These are phyloP conservation scores for Paramecium bursaria DNA, from an alignment of 73 alveolate species.

Conservation along the genomic window DNA sequence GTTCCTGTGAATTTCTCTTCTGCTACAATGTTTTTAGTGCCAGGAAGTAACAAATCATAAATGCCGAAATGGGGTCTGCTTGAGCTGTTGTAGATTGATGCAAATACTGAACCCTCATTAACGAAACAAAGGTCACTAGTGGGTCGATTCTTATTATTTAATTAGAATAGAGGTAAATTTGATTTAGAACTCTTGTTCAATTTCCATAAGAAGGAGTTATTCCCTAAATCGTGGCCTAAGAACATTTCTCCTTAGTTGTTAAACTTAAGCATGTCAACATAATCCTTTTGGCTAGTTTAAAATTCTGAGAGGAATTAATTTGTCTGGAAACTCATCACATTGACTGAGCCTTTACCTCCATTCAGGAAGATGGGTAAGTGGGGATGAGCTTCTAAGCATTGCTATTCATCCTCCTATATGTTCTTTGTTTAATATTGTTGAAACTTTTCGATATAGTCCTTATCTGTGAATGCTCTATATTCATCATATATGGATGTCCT, in stretches of 20 bases:
- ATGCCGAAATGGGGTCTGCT: constrained; percentile 40
- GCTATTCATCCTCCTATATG: constrained; percentile 23
- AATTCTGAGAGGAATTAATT: constrained; percentile 8
- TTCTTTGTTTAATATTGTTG: constrained; percentile 11
- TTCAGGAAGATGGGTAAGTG: constrained; percentile 19
- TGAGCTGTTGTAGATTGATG: constrained; percentile 27
- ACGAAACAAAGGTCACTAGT: constrained; percentile 30
- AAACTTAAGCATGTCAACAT: constrained; percentile 19
- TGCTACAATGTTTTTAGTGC: constrained; percentile 19
- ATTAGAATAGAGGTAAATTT: constrained; percentile 22
- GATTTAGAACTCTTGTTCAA: constrained; percentile 7
- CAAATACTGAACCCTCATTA: constrained; percentile 54
- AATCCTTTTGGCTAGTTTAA: constrained; percentile 6
- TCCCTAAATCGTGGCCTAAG: constrained; percentile 38
- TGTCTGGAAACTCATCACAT: constrained; percentile 31
- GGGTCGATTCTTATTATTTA: constrained; percentile 18
- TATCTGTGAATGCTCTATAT: constrained; percentile 18
- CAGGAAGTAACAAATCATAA: constrained; percentile 40
- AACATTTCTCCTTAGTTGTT: constrained; percentile 46
- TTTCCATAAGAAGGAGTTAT: constrained; percentile 53
- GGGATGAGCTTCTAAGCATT: constrained; percentile 36
- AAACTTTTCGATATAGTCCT: constrained; percentile 38
- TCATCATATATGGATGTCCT: constrained; percentile 28
- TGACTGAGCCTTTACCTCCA: constrained; percentile 43
- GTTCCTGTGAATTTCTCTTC: constrained; percentile 51